phyloP scores from a whole-genome alignment of 768 basidiomycete species.

The Chalciporus piperatus region DNA sequence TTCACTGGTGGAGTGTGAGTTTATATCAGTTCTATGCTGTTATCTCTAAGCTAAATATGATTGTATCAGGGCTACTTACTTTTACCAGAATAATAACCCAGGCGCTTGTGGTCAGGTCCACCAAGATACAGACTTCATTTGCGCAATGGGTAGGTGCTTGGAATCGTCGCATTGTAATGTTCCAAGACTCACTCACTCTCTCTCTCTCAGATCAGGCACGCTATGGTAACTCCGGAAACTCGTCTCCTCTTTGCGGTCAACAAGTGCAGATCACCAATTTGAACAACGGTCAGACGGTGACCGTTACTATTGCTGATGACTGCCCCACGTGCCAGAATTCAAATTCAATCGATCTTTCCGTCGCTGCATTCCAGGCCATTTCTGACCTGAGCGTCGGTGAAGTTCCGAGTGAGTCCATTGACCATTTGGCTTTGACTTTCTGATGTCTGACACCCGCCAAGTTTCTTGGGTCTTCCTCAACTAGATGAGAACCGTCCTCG shows the following conservation, averaged over 20 bases:
- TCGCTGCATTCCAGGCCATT: constrained; percentile 61
- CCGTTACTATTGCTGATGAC: constrained; percentile 68
- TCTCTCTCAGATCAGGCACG: constrained; percentile 42
- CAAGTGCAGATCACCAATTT: constrained; percentile 62
- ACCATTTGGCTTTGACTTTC: not conserved
- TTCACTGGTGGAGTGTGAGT: constrained; percentile 44
- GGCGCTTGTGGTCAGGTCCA: constrained; percentile 75
- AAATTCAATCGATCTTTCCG: constrained; percentile 76
- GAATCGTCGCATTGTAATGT: not conserved
- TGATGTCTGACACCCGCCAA: constrained; percentile 6
- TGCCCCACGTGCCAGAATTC: constrained; percentile 73
- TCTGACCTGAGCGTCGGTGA: constrained; percentile 48
- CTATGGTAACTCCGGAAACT: constrained; percentile 46
- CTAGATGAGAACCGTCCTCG: constrained; percentile 1
- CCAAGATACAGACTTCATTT: constrained; percentile 56
- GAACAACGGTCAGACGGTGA: constrained; percentile 48
- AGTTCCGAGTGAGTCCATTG: constrained; percentile 50
- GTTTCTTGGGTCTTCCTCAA: constrained; percentile 29
- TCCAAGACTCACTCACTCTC: constrained; percentile 4
- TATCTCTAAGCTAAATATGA: not conserved
- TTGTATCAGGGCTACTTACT: constrained; percentile 55
- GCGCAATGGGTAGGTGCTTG: constrained; percentile 54
- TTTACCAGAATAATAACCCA: constrained; percentile 65
- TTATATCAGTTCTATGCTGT: not conserved
- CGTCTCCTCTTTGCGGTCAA: constrained; percentile 63